Evolutionary conservation across 2,329 filamentous ascomycete genomes (phyloP), one percentile per base, ranked within the genome.

Genomic region (Colletotrichum sp.): DNA sequence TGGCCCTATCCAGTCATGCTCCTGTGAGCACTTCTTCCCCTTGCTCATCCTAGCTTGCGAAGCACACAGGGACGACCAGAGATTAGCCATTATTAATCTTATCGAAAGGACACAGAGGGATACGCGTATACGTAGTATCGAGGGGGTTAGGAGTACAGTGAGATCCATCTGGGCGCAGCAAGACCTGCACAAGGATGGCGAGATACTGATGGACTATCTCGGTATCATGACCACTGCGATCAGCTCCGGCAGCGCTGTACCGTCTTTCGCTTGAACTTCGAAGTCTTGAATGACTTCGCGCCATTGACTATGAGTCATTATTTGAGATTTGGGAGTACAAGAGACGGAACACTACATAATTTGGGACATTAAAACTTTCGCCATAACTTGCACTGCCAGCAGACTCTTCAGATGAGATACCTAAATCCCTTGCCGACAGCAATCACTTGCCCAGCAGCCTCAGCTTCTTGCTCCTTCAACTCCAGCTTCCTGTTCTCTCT

Each of bases 41-140:
- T 55, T 85, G 2, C 79, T 85, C 18, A 83, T 85, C 24, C 63
- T 85, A 0, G 82, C 80, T 13, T 84, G 83, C 74, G 84, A 85
- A 77, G 82, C 84, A 16, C 77, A 79, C 8, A 81, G 77, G 4
- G 84, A 85, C 7, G 81, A 82, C 44, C 81, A 82, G n/a, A 77
- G 84, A n/a, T 70, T 75, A 1, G 75, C 78, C 3, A 80, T 85
- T 4, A 71, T 85, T 5, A 76, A 78, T 9, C n/a, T 85, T 15
- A 81, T 85, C 8, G 79, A 81, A 1, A 79, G 81, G 15, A 82
- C 80, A 1, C 77, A 55, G 32, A 63, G 71, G 13, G 55, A 68
- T n/a, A 39, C 36, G 16, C 55, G 55, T 6, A 73, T 55, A 82
- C 75, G 83, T 4, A 83, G 78, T 63, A 77, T 84, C 32, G 48